Conservation (phyloP, 176 grass and related monocot species). For the Juncus inflexus region DNA sequence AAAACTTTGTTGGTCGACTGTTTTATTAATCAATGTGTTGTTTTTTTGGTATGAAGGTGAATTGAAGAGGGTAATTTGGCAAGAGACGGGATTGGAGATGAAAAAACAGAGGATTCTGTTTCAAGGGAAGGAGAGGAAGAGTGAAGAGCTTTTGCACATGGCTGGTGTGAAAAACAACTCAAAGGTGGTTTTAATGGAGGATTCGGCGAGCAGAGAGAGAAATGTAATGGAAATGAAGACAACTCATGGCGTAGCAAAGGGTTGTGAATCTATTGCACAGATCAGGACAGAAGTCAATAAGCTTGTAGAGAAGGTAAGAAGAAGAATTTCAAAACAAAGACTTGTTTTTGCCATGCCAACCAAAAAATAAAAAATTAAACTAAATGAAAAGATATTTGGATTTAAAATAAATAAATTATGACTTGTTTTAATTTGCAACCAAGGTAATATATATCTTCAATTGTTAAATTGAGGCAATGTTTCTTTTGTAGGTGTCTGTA, state of each 20-base stretch:
- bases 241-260: constrained; percentile 58
- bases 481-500: constrained; percentile 50
- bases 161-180: constrained; percentile 72
- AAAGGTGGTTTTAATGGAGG: constrained; percentile 75
- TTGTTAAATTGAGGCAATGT: background rate
- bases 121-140: constrained; percentile 75
- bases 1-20: background rate
- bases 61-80: constrained; percentile 59
- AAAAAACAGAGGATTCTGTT: constrained; percentile 76
- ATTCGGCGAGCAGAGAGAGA: constrained; percentile 46
- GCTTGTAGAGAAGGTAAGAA: constrained; percentile 62
- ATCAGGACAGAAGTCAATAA: constrained; percentile 79
- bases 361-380: background rate
- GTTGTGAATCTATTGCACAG: constrained; percentile 48
- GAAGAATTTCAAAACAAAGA: background rate
- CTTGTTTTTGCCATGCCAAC: background rate
- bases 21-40: constrained; percentile 2
- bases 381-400: background rate
- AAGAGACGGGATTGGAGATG: constrained; percentile 53
- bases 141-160: constrained; percentile 57
- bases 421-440: too few species aligned
- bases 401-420: background rate
- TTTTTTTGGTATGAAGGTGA: constrained; percentile 52
- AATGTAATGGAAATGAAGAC: constrained; percentile 41
- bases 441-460: too few species aligned